A percentile compares a stretch with the other conserved stretches of the same genome.
phyloP scores from a whole-genome alignment of 306 rosid genomes.

The Quillaja saponaria region DNA sequence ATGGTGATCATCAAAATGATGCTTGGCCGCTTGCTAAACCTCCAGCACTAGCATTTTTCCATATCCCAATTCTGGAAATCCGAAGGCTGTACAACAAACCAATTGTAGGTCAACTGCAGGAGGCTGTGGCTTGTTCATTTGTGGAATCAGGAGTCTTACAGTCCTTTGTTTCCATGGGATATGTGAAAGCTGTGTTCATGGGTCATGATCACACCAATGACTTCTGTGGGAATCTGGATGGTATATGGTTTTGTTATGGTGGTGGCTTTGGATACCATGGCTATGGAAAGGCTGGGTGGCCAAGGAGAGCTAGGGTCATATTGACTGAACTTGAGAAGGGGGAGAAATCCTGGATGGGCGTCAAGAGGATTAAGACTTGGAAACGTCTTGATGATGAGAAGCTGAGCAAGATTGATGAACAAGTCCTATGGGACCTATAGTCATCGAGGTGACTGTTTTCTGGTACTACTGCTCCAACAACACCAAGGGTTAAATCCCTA shows the following conservation, averaged over 20 bases:
- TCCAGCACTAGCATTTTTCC: conserved; percentile 74
- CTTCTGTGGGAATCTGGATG: conserved; percentile 80
- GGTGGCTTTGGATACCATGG: conserved; percentile 95
- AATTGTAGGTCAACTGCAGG: conserved; percentile 72
- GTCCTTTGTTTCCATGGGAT: conserved; percentile 65
- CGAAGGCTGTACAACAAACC: conserved; percentile 49
- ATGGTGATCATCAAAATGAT: conserved; percentile 30
- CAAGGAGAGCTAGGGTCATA: conserved; percentile 81
- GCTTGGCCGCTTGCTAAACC: conserved; percentile 29
- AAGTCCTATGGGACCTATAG: conserved; percentile 56
- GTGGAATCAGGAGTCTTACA: conserved; percentile 73
- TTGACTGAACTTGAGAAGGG: conserved; percentile 67
- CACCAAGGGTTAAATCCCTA: too few species aligned
- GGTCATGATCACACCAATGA: conserved; percentile 93
- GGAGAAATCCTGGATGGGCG: conserved; percentile 55
- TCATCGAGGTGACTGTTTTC: conserved; percentile 17
- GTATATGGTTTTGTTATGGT: conserved; percentile 93
- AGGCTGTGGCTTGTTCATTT: conserved; percentile 72
- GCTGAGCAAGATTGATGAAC: conserved; percentile 77
- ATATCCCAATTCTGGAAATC: conserved; percentile 86
- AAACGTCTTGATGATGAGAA: conserved; percentile 79
- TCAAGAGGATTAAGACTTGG: conserved; percentile 76
- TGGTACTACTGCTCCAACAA: too few species aligned
- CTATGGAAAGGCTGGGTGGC: conserved; percentile 80
- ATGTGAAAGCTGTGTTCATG: conserved; percentile 87